Evolutionary conservation across 805 yeast species (phyloP).

Genomic region (Monosporozyma yasuniensis): DNA sequence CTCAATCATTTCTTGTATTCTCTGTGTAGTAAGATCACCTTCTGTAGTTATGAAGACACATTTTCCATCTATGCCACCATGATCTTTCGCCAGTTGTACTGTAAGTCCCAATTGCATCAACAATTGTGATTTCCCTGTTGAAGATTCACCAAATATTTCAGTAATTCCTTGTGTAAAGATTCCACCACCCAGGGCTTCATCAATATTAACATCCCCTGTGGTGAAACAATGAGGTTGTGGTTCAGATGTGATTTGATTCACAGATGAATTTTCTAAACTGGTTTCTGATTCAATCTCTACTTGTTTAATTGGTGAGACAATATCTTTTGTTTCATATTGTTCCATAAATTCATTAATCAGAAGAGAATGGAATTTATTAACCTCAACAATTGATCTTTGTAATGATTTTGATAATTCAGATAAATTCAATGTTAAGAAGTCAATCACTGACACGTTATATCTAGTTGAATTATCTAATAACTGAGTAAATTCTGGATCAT

Average conservation of each 20-base stretch:
- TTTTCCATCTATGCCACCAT: slow-evolving; percentile 42
- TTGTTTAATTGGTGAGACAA: neutral
- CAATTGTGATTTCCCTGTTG: slow-evolving; percentile 81
- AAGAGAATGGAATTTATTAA: slow-evolving; percentile 18
- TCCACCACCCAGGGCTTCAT: slow-evolving; percentile 47
- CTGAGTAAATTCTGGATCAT: slow-evolving; percentile 25
- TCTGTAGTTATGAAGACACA: slow-evolving; percentile 79
- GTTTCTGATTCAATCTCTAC: neutral
- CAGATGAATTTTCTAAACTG: neutral
- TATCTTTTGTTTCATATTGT: slow-evolving; percentile 7
- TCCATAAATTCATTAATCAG: slow-evolving; percentile 13
- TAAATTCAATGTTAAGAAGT: slow-evolving; percentile 34
- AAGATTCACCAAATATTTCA: slow-evolving; percentile 77
- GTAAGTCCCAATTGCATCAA: slow-evolving; percentile 55
- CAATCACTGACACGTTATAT: slow-evolving; percentile 32
- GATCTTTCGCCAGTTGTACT: slow-evolving; percentile 41
- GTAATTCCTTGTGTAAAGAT: slow-evolving; percentile 47
- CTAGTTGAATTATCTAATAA: slow-evolving; percentile 24
- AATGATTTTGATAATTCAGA: slow-evolving; percentile 29
- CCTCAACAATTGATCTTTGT: slow-evolving; percentile 30
- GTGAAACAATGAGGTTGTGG: slow-evolving; percentile 30
- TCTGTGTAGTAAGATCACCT: slow-evolving; percentile 54
- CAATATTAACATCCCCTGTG: slow-evolving; percentile 46
- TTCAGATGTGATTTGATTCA: neutral
- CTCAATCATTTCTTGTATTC: slow-evolving; percentile 45